These are phyloP conservation scores for Helichrysum umbraculigerum DNA, from an alignment of 129 eudicot species.

Conservation along the genomic window DNA sequence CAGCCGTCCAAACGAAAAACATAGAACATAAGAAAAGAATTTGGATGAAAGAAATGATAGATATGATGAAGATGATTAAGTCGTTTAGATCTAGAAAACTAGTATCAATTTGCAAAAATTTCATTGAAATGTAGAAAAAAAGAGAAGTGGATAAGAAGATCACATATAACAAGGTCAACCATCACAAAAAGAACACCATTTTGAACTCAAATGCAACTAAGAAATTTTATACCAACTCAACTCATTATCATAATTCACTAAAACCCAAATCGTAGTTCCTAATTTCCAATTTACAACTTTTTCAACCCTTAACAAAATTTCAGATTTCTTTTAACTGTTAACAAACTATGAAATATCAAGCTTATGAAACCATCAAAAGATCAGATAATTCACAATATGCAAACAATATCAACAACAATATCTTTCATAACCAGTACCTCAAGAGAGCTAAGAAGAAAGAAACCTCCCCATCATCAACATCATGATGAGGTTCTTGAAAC, in stretches of 20 bases:
- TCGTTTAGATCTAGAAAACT: background rate
- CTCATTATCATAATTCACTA: background rate
- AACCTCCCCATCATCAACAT: background rate
- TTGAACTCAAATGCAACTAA: background rate
- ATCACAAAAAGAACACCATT: background rate
- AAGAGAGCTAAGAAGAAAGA: slow-evolving; percentile 9
- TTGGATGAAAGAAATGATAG: background rate
- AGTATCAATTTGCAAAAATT: background rate
- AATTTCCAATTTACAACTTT: slow-evolving; percentile 14
- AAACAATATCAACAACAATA: background rate
- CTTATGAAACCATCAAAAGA: slow-evolving; percentile 8
- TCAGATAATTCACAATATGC: background rate
- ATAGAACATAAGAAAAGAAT: background rate
- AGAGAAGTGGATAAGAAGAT: background rate
- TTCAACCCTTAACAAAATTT: background rate
- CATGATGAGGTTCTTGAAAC: slow-evolving; percentile 55
- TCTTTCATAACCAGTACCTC: slow-evolving; percentile 22
- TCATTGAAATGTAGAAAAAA: slow-evolving; percentile 7
- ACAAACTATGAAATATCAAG: slow-evolving; percentile 14
- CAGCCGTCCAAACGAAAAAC: background rate
- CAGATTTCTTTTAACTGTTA: background rate
- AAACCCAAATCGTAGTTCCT: slow-evolving; percentile 6
- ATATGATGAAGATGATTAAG: background rate
- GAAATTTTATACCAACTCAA: background rate
- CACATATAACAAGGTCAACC: slow-evolving; percentile 8